A percentile compares a stretch with the other conserved stretches of the same genome.
phyloP scores from a whole-genome alignment of 2,329 filamentous ascomycete species.

The Fusarium albosuccineum region DNA sequence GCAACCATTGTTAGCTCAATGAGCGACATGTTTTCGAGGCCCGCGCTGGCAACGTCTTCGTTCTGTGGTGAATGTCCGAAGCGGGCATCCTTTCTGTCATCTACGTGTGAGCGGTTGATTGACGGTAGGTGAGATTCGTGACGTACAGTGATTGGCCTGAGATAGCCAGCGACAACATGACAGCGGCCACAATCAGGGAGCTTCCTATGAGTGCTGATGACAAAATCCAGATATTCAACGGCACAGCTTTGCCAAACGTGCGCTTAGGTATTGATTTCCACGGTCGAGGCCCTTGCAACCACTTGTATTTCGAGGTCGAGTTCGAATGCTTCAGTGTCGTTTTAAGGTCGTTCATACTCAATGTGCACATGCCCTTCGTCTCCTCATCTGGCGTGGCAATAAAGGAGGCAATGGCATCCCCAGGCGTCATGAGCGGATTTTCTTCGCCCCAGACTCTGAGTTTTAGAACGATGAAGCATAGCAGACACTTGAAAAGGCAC shows the following conservation, averaged over 20 bases:
- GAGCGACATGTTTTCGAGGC: background rate
- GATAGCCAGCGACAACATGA: slow-evolving; percentile 19
- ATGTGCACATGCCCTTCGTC: slow-evolving; percentile 30
- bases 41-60: background rate
- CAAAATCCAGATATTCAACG: slow-evolving; percentile 24
- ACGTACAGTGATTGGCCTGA: slow-evolving; percentile 19
- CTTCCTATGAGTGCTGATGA: slow-evolving; percentile 26
- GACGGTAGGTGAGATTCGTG: background rate
- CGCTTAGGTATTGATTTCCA: slow-evolving; percentile 10
- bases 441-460: slow-evolving; percentile 26
- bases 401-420: slow-evolving; percentile 38
- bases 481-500: slow-evolving; percentile 25
- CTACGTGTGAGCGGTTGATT: too few species aligned
- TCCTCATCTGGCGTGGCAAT: slow-evolving; percentile 24
- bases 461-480: slow-evolving; percentile 22
- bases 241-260: slow-evolving; percentile 20
- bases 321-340: background rate
- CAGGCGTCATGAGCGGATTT: slow-evolving; percentile 29
- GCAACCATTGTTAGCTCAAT: slow-evolving; percentile 25
- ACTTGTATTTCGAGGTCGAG: background rate
- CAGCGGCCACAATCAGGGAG: slow-evolving; percentile 13
- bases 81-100: background rate
- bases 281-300: slow-evolving; percentile 17
- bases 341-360: slow-evolving; percentile 20
- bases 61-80: slow-evolving; percentile 26